Conservation (phyloP, 352 stramenopile species). For the Pythium myriotylum region DNA sequence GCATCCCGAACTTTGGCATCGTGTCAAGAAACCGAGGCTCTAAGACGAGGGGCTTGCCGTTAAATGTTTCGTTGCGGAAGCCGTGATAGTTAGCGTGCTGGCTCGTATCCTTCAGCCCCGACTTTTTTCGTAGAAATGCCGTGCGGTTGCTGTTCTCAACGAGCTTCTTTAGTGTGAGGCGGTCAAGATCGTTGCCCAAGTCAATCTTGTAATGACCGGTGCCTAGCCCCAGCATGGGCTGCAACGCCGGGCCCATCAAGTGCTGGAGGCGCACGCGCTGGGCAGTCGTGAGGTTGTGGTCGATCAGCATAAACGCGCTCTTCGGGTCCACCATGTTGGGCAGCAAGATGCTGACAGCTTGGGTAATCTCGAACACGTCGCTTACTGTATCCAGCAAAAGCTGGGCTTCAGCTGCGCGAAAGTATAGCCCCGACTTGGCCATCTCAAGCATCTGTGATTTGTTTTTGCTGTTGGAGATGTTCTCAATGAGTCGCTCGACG, state of each 20-base stretch:
- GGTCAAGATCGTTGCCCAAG: slow-evolving; percentile 64
- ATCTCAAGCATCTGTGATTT: slow-evolving; percentile 82
- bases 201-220: slow-evolving; percentile 75
- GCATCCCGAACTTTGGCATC: slow-evolving; percentile 65
- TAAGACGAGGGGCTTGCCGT: slow-evolving; percentile 59
- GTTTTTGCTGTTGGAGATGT: slow-evolving; percentile 76
- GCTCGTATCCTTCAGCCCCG: slow-evolving; percentile 67
- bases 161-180: slow-evolving; percentile 68
- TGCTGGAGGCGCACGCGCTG: slow-evolving; percentile 69
- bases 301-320: slow-evolving; percentile 65
- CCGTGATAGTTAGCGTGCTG: slow-evolving; percentile 77
- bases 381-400: slow-evolving; percentile 64
- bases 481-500: slow-evolving; percentile 75
- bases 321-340: slow-evolving; percentile 76
- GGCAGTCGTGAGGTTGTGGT: slow-evolving; percentile 53
- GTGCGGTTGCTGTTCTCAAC: slow-evolving; percentile 81
- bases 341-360: slow-evolving; percentile 65
- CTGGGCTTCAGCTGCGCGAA: slow-evolving; percentile 69
- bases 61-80: slow-evolving; percentile 77
- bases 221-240: slow-evolving; percentile 60
- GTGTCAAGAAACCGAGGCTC: slow-evolving; percentile 63
- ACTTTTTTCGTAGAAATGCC: slow-evolving; percentile 69
- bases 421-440: slow-evolving; percentile 74
- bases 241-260: slow-evolving; percentile 59
- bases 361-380: slow-evolving; percentile 62